Evolutionary conservation across 805 yeast species (phyloP).

Genomic region (Candida morakotiae): DNA sequence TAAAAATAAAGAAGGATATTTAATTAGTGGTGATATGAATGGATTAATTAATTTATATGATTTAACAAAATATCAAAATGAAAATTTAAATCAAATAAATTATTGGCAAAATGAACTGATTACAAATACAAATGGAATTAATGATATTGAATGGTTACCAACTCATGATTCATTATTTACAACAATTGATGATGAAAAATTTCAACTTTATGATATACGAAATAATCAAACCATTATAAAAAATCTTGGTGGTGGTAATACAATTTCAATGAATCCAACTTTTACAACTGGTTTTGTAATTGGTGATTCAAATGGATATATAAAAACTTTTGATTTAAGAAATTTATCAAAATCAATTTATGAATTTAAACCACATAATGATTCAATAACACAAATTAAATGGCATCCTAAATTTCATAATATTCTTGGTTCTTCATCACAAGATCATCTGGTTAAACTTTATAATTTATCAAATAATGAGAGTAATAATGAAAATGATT

Average conservation of each 20-base stretch:
- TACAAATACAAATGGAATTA: constrained; percentile 47
- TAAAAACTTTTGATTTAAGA: constrained; percentile 68
- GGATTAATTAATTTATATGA: constrained; percentile 71
- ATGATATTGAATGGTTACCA: constrained; percentile 69
- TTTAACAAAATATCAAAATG: constrained; percentile 36
- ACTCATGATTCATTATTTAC: constrained; percentile 57
- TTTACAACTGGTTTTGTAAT: constrained; percentile 59
- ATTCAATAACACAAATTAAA: constrained; percentile 57
- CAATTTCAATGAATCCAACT: constrained; percentile 55
- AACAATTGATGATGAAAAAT: constrained; percentile 61
- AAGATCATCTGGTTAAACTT: constrained; percentile 58
- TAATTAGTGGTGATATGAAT: constrained; percentile 59
- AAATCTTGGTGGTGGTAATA: constrained; percentile 43
- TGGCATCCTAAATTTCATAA: constrained; percentile 64
- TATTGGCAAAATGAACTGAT: too few relatives aligned
- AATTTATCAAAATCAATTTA: constrained; percentile 5
- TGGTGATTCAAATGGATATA: constrained; percentile 57
- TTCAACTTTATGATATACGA: constrained; percentile 55
- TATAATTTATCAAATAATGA: constrained; percentile 58
- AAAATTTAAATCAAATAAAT: constrained; percentile 1
- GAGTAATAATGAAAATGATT: constrained; percentile 14
- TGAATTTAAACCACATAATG: constrained; percentile 35
- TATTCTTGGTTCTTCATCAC: constrained; percentile 62
- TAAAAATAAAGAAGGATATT: constrained; percentile 49
- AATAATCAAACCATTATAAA: neutral